Evolutionary conservation across 2,329 filamentous ascomycete genomes (phyloP).

Genomic region (Fusarium nurragi): DNA sequence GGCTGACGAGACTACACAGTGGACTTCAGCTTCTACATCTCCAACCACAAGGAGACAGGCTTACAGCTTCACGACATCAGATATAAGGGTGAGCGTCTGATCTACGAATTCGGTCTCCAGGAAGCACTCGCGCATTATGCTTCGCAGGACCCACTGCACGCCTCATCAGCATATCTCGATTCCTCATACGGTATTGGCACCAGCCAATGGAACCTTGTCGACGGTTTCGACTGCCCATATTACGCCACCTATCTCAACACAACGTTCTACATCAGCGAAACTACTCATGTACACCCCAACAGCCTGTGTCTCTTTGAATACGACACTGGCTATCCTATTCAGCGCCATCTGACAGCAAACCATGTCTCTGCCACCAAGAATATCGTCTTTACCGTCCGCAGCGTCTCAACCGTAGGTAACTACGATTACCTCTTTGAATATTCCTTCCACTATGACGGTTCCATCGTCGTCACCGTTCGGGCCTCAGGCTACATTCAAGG

Average conservation of each 20-base stretch:
- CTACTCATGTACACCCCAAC: constrained; percentile 56
- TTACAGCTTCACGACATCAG: constrained; percentile 61
- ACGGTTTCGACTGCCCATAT: constrained; percentile 62
- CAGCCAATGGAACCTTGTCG: constrained; percentile 56
- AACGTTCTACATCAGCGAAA: constrained; percentile 56
- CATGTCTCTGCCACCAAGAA: constrained; percentile 59
- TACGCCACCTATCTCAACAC: constrained; percentile 61
- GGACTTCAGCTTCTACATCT: constrained; percentile 58
- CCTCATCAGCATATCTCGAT: constrained; percentile 58
- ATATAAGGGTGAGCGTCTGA: constrained; percentile 63
- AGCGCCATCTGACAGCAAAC: constrained; percentile 55
- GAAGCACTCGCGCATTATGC: constrained; percentile 65
- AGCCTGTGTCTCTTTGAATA: constrained; percentile 67
- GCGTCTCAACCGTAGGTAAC: constrained; percentile 62
- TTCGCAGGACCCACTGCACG: constrained; percentile 57
- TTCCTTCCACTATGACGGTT: constrained; percentile 61
- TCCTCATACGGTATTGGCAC: constrained; percentile 59
- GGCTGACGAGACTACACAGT: constrained; percentile 49
- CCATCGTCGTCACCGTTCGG: constrained; percentile 60
- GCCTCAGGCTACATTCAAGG: constrained; percentile 65
- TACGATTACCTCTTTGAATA: constrained; percentile 65
- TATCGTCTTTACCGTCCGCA: constrained; percentile 57
- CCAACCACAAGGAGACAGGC: constrained; percentile 58
- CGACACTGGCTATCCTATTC: constrained; percentile 59
- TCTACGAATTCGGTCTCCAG: constrained; percentile 66